Evolutionary conservation across 2,329 filamentous ascomycete genomes (phyloP).

Genomic region (Teratosphaeriaceae sp.): DNA sequence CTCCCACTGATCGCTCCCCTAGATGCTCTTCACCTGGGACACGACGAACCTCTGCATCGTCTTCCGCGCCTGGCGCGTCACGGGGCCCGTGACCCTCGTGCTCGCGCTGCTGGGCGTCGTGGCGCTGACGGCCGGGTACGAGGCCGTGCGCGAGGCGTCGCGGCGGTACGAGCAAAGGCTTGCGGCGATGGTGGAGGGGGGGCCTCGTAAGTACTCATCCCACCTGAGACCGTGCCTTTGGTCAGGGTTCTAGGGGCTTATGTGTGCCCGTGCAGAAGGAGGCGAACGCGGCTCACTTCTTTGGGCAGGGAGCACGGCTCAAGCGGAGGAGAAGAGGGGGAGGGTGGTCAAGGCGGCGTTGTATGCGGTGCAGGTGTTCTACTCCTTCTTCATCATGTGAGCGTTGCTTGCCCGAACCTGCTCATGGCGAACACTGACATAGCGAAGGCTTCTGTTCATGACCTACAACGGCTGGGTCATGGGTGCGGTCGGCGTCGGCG

Average conservation of each 20-base stretch:
- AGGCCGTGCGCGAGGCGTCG: conserved; percentile 71
- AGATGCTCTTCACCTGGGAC: conserved; percentile 99
- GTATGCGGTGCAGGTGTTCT: conserved; percentile 93
- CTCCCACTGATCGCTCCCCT: conserved; percentile 1
- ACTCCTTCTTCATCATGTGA: conserved; percentile 99
- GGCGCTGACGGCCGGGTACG: conserved; percentile 83
- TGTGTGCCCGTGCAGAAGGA: background rate
- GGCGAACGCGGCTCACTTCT: conserved; percentile 61
- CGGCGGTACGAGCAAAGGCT: conserved; percentile 64
- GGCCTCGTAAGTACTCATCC: conserved; percentile 12
- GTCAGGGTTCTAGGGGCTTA: too few relatives aligned
- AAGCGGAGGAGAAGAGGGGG: conserved; percentile 54
- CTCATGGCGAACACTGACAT: background rate
- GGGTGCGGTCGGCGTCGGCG: conserved; percentile 81
- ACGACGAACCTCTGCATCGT: conserved; percentile 92
- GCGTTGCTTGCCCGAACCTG: conserved; percentile 34
- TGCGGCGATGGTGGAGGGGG: conserved; percentile 41
- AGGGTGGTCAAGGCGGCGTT: conserved; percentile 74
- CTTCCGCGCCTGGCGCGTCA: conserved; percentile 86
- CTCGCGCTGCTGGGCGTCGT: conserved; percentile 78
- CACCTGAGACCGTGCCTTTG: too few relatives aligned
- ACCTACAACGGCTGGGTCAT: conserved; percentile 99
- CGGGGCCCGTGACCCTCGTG: conserved; percentile 65
- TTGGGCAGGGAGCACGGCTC: conserved; percentile 55
- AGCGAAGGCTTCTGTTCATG: conserved; percentile 90